Conservation (phyloP, 31 red algal genomes). For the Asparagopsis taxiformis region DNA sequence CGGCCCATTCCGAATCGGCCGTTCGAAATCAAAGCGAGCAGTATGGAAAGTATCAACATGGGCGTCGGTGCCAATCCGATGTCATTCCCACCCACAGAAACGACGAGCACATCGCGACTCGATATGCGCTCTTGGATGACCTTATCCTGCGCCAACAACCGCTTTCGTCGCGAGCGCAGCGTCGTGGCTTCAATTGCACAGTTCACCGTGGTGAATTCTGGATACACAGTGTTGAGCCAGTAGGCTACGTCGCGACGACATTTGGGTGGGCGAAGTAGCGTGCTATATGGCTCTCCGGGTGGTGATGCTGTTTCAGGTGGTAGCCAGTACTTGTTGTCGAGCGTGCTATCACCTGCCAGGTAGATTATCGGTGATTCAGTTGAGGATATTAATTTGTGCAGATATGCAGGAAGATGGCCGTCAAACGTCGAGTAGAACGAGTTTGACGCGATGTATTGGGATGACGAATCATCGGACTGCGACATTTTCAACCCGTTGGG, state of each 20-base stretch:
- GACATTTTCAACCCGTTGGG: too few species aligned
- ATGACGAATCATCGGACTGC: too few species aligned
- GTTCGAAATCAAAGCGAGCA: slow-evolving; percentile 5
- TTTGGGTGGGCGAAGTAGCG: slow-evolving; percentile 1
- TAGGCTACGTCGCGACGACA: slow-evolving; percentile 24
- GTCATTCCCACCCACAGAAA: slow-evolving; percentile 81
- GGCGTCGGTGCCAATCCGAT: slow-evolving; percentile 46
- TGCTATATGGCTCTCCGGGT: slow-evolving; percentile 8
- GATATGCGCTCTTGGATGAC: slow-evolving; percentile 47
- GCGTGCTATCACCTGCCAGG: slow-evolving; percentile 71
- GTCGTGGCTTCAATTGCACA: slow-evolving; percentile 74
- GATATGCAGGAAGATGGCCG: slow-evolving; percentile 45
- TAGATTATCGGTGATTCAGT: slow-evolving; percentile 32
- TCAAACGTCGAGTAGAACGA: slow-evolving; percentile 50
- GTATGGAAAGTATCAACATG: slow-evolving; percentile 20
- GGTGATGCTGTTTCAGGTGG: neutral
- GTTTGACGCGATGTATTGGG: slow-evolving; percentile 2
- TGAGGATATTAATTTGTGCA: neutral
- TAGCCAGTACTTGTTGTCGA: slow-evolving; percentile 91
- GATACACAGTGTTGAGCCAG: slow-evolving; percentile 28
- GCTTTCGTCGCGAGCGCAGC: slow-evolving; percentile 3
- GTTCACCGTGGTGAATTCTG: slow-evolving; percentile 50
- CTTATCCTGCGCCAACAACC: slow-evolving; percentile 46
- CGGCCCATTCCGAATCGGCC: slow-evolving; percentile 14
- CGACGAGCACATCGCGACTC: slow-evolving; percentile 48